Percentiles rank a stretch among this genome's conserved stretches.
These are phyloP conservation scores for Endotrypanum monterogeii DNA, from an alignment of 208 protist genomes.

Conservation along the genomic window DNA sequence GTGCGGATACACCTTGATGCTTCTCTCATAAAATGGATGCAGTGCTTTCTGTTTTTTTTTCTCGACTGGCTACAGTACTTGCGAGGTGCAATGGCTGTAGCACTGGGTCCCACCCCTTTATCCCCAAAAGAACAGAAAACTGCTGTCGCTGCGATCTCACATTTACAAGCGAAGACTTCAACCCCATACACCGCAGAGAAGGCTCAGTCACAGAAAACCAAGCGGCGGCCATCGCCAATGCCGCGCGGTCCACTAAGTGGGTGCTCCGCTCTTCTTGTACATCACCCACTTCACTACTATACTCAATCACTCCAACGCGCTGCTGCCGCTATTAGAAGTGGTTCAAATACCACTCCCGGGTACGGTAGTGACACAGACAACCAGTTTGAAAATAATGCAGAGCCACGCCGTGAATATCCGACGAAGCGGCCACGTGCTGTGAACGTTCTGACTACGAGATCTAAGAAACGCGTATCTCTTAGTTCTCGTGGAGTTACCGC, in stretches of 20 bases:
- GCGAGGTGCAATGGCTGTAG: background rate
- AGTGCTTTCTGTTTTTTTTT: constrained; percentile 21
- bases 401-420: background rate
- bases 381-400: background rate
- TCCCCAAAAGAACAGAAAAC: background rate
- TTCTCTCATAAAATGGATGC: constrained; percentile 15
- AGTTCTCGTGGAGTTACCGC: too few relatives aligned
- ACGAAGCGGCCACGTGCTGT: background rate
- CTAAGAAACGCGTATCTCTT: background rate
- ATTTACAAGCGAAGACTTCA: background rate
- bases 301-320: constrained; percentile 1
- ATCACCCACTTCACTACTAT: constrained; percentile 14
- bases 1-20: background rate
- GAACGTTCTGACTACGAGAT: background rate
- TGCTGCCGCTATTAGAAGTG: background rate
- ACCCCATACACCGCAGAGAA: background rate
- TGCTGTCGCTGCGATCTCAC: background rate
- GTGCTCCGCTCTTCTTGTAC: background rate
- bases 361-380: background rate
- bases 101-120: background rate
- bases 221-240: background rate
- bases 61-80: constrained; percentile 10
- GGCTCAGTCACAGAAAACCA: background rate
- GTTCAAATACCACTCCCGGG: too few relatives aligned
- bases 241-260: background rate